Evolutionary conservation across 2,329 filamentous ascomycete species (phyloP).

Genomic region (Pezicula carpinea): DNA sequence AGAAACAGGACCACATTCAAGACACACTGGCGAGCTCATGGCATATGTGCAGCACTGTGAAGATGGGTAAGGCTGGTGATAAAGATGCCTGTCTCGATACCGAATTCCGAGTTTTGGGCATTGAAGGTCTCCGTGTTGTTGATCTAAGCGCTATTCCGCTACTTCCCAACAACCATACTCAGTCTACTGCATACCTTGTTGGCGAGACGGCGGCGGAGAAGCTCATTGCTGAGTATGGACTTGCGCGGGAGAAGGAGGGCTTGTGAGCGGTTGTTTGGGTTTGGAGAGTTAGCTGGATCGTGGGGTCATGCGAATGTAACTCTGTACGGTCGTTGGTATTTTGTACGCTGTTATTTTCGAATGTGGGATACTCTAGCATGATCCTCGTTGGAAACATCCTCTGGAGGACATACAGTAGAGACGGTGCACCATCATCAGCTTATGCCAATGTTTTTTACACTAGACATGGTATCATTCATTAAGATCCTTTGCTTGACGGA

Average conservation of each 20-base stretch:
- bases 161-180: conserved; percentile 45
- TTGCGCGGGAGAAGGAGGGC: conserved; percentile 17
- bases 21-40: conserved; percentile 41
- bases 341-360: too few species aligned
- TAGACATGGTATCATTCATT: too few species aligned
- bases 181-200: conserved; percentile 49
- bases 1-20: conserved; percentile 35
- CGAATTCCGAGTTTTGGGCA: conserved; percentile 42
- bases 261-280: background rate
- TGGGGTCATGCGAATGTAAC: too few species aligned
- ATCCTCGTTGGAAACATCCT: too few species aligned
- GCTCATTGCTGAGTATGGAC: conserved; percentile 38
- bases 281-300: background rate
- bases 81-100: conserved; percentile 43
- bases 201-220: conserved; percentile 48
- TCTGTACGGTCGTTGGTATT: too few species aligned
- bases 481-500: too few species aligned
- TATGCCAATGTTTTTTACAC: too few species aligned
- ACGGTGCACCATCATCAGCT: too few species aligned
- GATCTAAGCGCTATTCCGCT: conserved; percentile 49
- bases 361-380: too few species aligned
- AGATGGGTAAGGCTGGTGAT: conserved; percentile 47
- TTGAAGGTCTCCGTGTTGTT: conserved; percentile 43
- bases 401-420: too few species aligned
- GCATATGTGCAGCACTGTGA: conserved; percentile 53